These are phyloP conservation scores for Globisporangium radiosum DNA, from an alignment of 352 stramenopile genomes.

Conservation along the genomic window DNA sequence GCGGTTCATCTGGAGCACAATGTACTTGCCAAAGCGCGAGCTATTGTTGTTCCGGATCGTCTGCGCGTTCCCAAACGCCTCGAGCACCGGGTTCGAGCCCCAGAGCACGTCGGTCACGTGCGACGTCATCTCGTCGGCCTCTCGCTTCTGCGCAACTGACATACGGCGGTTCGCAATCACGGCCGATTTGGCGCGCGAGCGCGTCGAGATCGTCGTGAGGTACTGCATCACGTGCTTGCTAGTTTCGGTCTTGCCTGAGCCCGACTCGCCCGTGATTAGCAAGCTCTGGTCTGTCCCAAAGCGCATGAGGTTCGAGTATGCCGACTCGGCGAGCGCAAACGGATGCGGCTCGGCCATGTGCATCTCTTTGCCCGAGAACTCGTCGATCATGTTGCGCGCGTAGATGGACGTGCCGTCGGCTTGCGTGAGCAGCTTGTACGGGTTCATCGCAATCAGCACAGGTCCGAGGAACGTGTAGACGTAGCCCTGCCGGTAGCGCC, in stretches of 20 bases:
- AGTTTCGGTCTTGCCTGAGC: constrained; percentile 93
- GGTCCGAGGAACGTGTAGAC: constrained; percentile 91
- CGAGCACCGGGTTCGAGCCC: constrained; percentile 78
- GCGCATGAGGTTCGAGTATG: constrained; percentile 89
- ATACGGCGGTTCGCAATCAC: constrained; percentile 74
- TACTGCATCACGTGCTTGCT: constrained; percentile 96
- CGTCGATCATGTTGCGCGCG: constrained; percentile 63
- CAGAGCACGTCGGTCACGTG: constrained; percentile 73
- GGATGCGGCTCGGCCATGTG: constrained; percentile 78
- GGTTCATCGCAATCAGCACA: constrained; percentile 88
- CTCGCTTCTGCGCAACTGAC: constrained; percentile 69
- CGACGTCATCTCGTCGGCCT: constrained; percentile 59
- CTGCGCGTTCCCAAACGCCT: constrained; percentile 82
- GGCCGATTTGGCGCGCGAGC: constrained; percentile 53
- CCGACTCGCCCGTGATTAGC: constrained; percentile 81
- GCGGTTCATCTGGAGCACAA: constrained; percentile 81
- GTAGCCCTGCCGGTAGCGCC: constrained; percentile 72
- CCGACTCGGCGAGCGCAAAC: constrained; percentile 80
- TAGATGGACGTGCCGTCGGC: constrained; percentile 71
- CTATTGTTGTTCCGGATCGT: constrained; percentile 88
- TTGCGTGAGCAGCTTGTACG: constrained; percentile 80
- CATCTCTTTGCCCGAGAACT: constrained; percentile 77
- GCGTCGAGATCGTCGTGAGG: constrained; percentile 82
- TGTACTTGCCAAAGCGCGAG: constrained; percentile 85
- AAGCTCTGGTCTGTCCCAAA: constrained; percentile 79